Base-by-base conservation (phyloP, 148 eudicot species). In the Linanthus parryae region DNA sequence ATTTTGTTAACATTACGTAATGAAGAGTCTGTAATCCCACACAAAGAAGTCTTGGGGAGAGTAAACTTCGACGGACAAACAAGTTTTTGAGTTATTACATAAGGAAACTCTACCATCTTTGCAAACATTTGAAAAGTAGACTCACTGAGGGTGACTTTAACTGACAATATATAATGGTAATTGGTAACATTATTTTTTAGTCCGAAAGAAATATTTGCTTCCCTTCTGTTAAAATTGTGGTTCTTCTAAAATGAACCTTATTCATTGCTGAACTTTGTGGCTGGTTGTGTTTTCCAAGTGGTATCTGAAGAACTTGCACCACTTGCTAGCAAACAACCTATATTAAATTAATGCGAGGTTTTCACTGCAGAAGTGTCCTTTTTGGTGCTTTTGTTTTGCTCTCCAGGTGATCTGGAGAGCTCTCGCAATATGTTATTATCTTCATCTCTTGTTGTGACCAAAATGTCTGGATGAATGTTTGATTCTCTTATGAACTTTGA, bases 291-390 rank as follows among this genome's bases (percentile, higher is more conserved):
- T 72, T 84, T 89, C 97, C 97, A 77, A 73, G 73, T 82, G 88
- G 82, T 82, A 77, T 51, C 61, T 76, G 39, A 72, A 85, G 91
- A 63, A 49, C 48, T 52, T 63, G 62, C 78, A 71, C 73, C 87
- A 78, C 73, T 71, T 90, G 91, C 85, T 91, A 82, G 91, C 77
- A 80, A 78, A 60, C 95, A 82, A 80, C 97, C 90, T 34, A 85
- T 31, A 85, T 68, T 40, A 23, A 78, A 29, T n/a, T 4, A 52
- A 54, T 43, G 76, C 69, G 31, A 61, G 69, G 61, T 52, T 62
- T 53, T 52, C 45, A 29, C 54, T 23, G 58, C 61, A 54, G 58
- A n/a, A 43, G 42, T 41, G 35, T 44, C 21, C 19, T 24, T 25
- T 58, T 59, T 71, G 42, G 27, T 65, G 15, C n/a, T 47, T 28